A percentile compares a stretch with the other conserved stretches of the same genome.
These are phyloP conservation scores for Dimocarpus longan DNA, from an alignment of 345 rosid species.

Conservation along the genomic window DNA sequence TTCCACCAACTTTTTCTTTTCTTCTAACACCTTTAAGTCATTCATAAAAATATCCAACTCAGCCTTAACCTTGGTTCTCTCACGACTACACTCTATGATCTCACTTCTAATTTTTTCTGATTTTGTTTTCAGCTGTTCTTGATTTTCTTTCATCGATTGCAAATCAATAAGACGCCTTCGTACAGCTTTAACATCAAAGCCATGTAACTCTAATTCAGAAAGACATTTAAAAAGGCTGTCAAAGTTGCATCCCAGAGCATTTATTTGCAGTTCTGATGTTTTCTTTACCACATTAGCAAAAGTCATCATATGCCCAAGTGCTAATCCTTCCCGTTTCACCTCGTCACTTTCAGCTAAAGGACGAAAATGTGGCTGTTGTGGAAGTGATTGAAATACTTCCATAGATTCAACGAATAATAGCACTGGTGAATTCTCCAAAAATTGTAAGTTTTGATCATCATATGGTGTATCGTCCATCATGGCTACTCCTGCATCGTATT, in stretches of 20 bases:
- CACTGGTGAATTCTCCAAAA: constrained; percentile 24
- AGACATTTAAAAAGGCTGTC: constrained; percentile 25
- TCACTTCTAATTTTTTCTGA: constrained; percentile 13
- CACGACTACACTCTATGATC: constrained; percentile 7
- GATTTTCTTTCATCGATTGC: constrained; percentile 29
- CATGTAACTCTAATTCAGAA: constrained; percentile 27
- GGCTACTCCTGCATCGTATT: not conserved
- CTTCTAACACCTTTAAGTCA: constrained; percentile 20
- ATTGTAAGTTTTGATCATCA: constrained; percentile 9
- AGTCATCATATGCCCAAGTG: constrained; percentile 39
- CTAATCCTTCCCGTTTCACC: constrained; percentile 40
- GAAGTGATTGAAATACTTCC: constrained; percentile 32
- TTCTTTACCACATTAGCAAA: constrained; percentile 30
- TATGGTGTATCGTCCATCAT: not conserved
- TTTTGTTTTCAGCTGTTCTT: constrained; percentile 18
- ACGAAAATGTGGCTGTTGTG: constrained; percentile 44
- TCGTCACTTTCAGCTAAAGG: constrained; percentile 27
- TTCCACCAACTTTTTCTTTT: constrained; percentile 5
- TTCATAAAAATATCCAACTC: constrained; percentile 15
- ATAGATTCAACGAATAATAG: constrained; percentile 31
- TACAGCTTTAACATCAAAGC: constrained; percentile 34
- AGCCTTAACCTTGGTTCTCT: constrained; percentile 15
- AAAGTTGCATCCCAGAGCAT: constrained; percentile 12
- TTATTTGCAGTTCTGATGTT: constrained; percentile 26
- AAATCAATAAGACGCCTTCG: constrained; percentile 13